Percentiles rank a stretch among this genome's conserved stretches.
These are phyloP conservation scores for Polytolypa hystricis DNA, from an alignment of 2,329 filamentous ascomycete species.

Conservation along the genomic window DNA sequence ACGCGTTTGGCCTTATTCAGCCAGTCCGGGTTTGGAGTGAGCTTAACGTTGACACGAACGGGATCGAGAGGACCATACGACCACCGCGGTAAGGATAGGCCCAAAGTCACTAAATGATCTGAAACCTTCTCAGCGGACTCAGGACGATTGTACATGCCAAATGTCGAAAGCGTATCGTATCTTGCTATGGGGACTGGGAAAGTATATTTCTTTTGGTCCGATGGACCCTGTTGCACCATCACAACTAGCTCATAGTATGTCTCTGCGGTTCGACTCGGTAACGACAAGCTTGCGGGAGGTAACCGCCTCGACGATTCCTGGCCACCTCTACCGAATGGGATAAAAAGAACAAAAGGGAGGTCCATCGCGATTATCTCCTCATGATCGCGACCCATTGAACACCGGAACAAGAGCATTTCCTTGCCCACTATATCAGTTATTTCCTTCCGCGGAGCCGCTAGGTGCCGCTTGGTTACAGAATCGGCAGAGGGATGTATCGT, in stretches of 20 bases:
- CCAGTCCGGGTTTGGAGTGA: slow-evolving; percentile 88
- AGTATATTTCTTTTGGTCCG: slow-evolving; percentile 76
- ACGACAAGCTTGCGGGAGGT: slow-evolving; percentile 80
- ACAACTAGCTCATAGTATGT: slow-evolving; percentile 96
- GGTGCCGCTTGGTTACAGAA: slow-evolving; percentile 81
- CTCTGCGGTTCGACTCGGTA: slow-evolving; percentile 88
- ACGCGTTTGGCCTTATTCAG: slow-evolving; percentile 81
- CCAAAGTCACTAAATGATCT: slow-evolving; percentile 83
- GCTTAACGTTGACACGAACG: slow-evolving; percentile 89
- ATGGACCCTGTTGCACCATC: slow-evolving; percentile 81
- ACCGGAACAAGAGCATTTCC: slow-evolving; percentile 84
- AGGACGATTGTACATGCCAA: slow-evolving; percentile 98
- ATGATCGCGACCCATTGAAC: slow-evolving; percentile 68
- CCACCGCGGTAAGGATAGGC: slow-evolving; percentile 87
- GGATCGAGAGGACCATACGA: slow-evolving; percentile 93
- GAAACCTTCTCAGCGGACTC: slow-evolving; percentile 76
- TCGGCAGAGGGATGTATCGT: slow-evolving; percentile 95
- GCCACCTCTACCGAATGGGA: slow-evolving; percentile 83
- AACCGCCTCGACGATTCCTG: slow-evolving; percentile 83
- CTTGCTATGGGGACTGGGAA: slow-evolving; percentile 85
- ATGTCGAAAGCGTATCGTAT: slow-evolving; percentile 94
- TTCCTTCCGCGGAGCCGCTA: slow-evolving; percentile 82
- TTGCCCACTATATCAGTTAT: slow-evolving; percentile 89
- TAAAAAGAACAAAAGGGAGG: slow-evolving; percentile 91
- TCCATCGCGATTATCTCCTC: slow-evolving; percentile 94